phyloP scores from a whole-genome alignment of 805 yeast species.

The Wilhelminamyces savonicus region DNA sequence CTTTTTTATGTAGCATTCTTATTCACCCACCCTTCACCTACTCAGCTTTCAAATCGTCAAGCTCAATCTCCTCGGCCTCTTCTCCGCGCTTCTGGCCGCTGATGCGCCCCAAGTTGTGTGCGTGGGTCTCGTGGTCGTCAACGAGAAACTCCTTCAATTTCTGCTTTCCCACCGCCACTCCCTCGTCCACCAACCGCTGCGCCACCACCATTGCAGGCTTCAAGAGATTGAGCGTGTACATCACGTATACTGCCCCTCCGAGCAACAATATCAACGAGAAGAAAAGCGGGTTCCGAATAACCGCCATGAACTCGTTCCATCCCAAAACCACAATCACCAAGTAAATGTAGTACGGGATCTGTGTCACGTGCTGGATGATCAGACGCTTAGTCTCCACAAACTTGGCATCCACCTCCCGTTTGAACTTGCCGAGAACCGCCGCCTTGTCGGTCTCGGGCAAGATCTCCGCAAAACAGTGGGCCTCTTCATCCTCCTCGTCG shows the following conservation, averaged over 20 bases:
- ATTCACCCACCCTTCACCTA: background rate
- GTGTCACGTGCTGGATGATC: conserved; percentile 66
- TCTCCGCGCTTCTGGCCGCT: conserved; percentile 4
- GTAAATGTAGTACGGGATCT: conserved; percentile 81
- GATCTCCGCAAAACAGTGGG: conserved; percentile 48
- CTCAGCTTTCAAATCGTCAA: conserved; percentile 7
- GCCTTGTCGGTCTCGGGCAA: conserved; percentile 53
- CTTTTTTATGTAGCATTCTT: background rate
- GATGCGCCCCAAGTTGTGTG: conserved; percentile 10
- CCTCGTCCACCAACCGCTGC: conserved; percentile 51
- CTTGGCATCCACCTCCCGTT: conserved; percentile 70
- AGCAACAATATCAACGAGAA: conserved; percentile 54
- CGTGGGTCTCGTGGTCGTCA: conserved; percentile 38
- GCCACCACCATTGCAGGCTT: conserved; percentile 65
- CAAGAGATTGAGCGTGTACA: conserved; percentile 66
- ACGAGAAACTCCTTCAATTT: conserved; percentile 53
- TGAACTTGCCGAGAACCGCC: conserved; percentile 52
- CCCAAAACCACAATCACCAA: conserved; percentile 70
- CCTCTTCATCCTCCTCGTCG: conserved; percentile 15
- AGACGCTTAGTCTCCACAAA: conserved; percentile 88
- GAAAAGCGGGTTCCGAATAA: conserved; percentile 79
- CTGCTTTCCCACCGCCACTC: conserved; percentile 50
- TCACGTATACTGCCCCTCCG: conserved; percentile 57
- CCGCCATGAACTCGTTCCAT: conserved; percentile 92
- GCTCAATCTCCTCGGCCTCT: conserved; percentile 10